Evolutionary conservation across 2,329 filamentous ascomycete genomes (phyloP).

Genomic region (Graphilbum sp.): DNA sequence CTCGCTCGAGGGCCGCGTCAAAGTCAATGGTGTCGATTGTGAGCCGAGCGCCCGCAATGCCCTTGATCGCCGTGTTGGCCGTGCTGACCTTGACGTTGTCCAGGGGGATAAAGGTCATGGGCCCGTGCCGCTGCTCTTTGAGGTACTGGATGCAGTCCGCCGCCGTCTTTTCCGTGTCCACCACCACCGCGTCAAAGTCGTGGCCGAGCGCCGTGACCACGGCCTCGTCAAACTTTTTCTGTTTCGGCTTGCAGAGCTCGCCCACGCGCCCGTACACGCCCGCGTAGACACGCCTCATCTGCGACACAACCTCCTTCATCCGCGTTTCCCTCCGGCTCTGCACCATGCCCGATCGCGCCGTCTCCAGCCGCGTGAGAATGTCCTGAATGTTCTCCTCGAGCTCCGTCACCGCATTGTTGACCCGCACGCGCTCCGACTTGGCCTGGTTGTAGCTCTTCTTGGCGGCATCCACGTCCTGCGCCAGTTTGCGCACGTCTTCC

Average conservation of each 20-base stretch:
- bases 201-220: constrained; percentile 83
- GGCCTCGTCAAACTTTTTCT: constrained; percentile 90
- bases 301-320: constrained; percentile 68
- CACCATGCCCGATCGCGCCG: constrained; percentile 70
- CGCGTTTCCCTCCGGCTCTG: constrained; percentile 70
- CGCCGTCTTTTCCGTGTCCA: constrained; percentile 88
- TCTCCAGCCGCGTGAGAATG: constrained; percentile 61
- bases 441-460: constrained; percentile 82
- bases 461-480: constrained; percentile 65
- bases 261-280: constrained; percentile 83
- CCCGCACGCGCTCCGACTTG: constrained; percentile 66
- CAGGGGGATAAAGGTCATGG: constrained; percentile 87
- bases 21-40: constrained; percentile 96
- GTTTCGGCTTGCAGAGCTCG: constrained; percentile 86
- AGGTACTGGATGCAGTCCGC: constrained; percentile 90
- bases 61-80: constrained; percentile 79
- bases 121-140: constrained; percentile 72
- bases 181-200: constrained; percentile 86
- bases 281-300: constrained; percentile 78
- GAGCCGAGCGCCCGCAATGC: constrained; percentile 68
- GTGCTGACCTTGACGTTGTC: constrained; percentile 95
- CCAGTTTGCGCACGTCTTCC: constrained; percentile 47
- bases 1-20: constrained; percentile 72
- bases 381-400: constrained; percentile 84
- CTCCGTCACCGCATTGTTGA: constrained; percentile 69